Evolutionary conservation across 192 early-diverging fungal species (phyloP).

Genomic region (Martensiomyces pterosporus): DNA sequence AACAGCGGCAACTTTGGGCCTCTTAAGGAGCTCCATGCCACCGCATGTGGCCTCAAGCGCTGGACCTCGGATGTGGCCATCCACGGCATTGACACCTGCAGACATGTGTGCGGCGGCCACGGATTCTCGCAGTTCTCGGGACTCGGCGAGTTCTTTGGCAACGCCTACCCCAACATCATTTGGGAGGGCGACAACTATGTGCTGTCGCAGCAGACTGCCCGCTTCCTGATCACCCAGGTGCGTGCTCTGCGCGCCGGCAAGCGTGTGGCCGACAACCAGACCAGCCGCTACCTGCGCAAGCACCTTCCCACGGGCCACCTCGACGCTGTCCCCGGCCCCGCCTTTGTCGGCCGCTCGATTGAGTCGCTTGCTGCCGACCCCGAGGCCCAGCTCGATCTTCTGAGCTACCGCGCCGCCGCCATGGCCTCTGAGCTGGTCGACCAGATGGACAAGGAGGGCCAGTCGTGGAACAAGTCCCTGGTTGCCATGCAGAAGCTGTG

Average conservation of each 20-base stretch:
- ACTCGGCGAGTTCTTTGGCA: conserved; percentile 60
- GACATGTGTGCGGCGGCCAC: conserved; percentile 74
- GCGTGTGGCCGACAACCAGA: conserved; percentile 32
- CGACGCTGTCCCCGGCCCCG: conserved; percentile 1
- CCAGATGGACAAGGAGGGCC: conserved; percentile 57
- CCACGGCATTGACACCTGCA: conserved; percentile 69
- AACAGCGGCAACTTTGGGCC: conserved; percentile 58
- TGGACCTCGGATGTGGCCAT: conserved; percentile 65
- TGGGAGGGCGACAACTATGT: conserved; percentile 87
- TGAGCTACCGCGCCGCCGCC: conserved; percentile 69
- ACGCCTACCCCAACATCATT: conserved; percentile 70
- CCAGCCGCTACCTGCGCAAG: conserved; percentile 24
- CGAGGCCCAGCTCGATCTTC: conserved; percentile 62
- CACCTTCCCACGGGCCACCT: conserved; percentile 21
- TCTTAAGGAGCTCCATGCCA: conserved; percentile 71
- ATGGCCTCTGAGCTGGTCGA: conserved; percentile 60
- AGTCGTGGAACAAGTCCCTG: conserved; percentile 71
- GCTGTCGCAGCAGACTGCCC: conserved; percentile 78
- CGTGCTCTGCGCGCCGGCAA: conserved; percentile 53
- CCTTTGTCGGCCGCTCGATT: conserved; percentile 18
- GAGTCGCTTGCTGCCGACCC: conserved; percentile 54
- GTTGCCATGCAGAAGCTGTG: conserved; percentile 71
- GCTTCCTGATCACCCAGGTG: conserved; percentile 71
- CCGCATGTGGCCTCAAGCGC: conserved; percentile 68
- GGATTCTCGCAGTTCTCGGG: conserved; percentile 75